Conservation (phyloP, 495 filamentous ascomycete genomes). For the Copromyces sp. region DNA sequence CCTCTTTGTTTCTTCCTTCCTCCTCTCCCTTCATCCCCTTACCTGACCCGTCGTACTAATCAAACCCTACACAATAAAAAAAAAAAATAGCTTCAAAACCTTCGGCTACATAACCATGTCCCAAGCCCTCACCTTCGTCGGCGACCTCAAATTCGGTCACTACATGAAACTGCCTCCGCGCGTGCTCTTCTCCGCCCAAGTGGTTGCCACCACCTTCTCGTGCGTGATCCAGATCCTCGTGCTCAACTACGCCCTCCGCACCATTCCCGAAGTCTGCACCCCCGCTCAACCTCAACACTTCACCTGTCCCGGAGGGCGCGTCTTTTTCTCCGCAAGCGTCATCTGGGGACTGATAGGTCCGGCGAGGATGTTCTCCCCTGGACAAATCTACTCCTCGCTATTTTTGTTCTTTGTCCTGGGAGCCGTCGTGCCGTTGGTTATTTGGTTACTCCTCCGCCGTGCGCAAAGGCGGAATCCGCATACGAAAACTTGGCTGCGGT, state of each 20-base stretch:
- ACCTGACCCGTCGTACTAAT: neutral
- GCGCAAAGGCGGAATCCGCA: constrained; percentile 41
- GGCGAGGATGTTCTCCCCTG: constrained; percentile 55
- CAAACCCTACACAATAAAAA: neutral
- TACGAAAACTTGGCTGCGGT: constrained; percentile 35
- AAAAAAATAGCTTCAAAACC: constrained; percentile 49
- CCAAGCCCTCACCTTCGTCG: constrained; percentile 44
- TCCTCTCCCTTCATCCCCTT: neutral
- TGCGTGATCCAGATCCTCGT: constrained; percentile 57
- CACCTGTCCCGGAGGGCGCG: constrained; percentile 56
- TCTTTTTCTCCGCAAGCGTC: constrained; percentile 58
- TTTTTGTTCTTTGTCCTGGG: constrained; percentile 56
- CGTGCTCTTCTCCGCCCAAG: constrained; percentile 58
- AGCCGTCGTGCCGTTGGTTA: constrained; percentile 43
- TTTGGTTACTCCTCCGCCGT: constrained; percentile 31
- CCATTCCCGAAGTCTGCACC: constrained; percentile 52
- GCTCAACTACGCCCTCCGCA: constrained; percentile 53
- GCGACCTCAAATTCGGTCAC: constrained; percentile 51
- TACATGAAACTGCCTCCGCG: constrained; percentile 65
- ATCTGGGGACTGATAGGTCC: constrained; percentile 65
- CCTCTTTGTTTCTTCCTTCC: neutral
- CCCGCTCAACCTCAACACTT: constrained; percentile 51
- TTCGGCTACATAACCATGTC: constrained; percentile 63
- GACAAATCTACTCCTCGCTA: constrained; percentile 54
- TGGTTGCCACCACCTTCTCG: constrained; percentile 53